phyloP scores from a whole-genome alignment of 208 protist genomes.

The Leptomonas pyrrhocoris region DNA sequence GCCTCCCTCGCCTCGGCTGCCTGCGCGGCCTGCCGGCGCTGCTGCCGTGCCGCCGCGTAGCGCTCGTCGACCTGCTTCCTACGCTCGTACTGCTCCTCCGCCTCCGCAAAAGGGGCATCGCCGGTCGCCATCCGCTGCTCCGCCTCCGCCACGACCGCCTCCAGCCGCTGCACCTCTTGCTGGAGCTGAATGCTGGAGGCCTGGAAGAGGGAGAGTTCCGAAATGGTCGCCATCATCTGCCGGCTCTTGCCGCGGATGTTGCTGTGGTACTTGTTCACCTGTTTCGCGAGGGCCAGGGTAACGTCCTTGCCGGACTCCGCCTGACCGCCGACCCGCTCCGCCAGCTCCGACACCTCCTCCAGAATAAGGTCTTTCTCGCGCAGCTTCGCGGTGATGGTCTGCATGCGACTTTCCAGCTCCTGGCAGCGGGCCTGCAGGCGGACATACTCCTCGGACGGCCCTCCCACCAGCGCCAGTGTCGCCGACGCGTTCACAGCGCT shows the following conservation, averaged over 20 bases:
- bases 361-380: conserved; percentile 97
- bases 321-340: conserved; percentile 83
- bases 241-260: conserved; percentile 87
- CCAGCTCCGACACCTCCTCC: conserved; percentile 93
- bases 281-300: conserved; percentile 92
- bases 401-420: conserved; percentile 91
- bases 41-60: conserved; percentile 62
- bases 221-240: conserved; percentile 96
- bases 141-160: conserved; percentile 80
- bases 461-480: conserved; percentile 27
- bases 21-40: conserved; percentile 45
- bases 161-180: conserved; percentile 82
- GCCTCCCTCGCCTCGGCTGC: conserved; percentile 15
- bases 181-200: conserved; percentile 91
- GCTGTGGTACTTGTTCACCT: conserved; percentile 93
- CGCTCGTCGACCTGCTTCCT: conserved; percentile 63
- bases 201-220: conserved; percentile 96
- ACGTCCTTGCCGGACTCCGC: conserved; percentile 88
- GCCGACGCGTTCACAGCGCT: background rate
- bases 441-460: conserved; percentile 77
- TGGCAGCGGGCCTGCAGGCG: conserved; percentile 88
- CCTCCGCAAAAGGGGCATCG: conserved; percentile 84
- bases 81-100: conserved; percentile 75
- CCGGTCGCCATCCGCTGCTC: conserved; percentile 76
- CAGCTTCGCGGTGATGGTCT: conserved; percentile 93